A percentile compares a stretch with the other conserved stretches of the same genome.
Evolutionary conservation across 495 filamentous ascomycete species (phyloP).

Genomic region (Cercophora samala): DNA sequence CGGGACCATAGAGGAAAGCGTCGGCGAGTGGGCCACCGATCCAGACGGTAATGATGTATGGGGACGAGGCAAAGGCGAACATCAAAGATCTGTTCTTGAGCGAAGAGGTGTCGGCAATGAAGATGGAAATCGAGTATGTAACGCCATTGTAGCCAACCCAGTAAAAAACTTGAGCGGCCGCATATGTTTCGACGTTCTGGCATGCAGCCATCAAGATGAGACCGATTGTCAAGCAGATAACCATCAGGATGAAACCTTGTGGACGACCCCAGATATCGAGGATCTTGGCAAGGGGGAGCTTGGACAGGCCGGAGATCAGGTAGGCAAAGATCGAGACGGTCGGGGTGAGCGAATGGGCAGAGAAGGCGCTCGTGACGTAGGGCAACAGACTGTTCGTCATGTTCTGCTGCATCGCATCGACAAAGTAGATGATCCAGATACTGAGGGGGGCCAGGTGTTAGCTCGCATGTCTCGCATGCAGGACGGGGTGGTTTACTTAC

Average conservation of each 20-base stretch:
- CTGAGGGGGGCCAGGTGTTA: conserved; percentile 23
- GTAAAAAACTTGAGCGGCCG: conserved; percentile 54
- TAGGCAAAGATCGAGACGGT: conserved; percentile 48
- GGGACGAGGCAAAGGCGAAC: conserved; percentile 60
- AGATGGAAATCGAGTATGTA: conserved; percentile 55
- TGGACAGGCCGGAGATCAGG: conserved; percentile 59
- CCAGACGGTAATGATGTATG: conserved; percentile 63
- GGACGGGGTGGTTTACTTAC: conserved; percentile 14
- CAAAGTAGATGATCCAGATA: conserved; percentile 52
- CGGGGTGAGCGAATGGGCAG: conserved; percentile 45
- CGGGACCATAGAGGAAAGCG: conserved; percentile 42
- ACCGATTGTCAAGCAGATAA: conserved; percentile 38
- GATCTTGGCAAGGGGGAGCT: conserved; percentile 61
- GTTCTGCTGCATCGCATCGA: conserved; percentile 45
- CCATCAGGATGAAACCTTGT: conserved; percentile 41
- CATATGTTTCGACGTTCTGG: conserved; percentile 48
- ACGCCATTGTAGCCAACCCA: conserved; percentile 56
- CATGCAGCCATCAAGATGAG: conserved; percentile 53
- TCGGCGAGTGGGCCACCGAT: conserved; percentile 46
- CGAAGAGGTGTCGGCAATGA: conserved; percentile 64
- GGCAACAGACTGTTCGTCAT: conserved; percentile 41
- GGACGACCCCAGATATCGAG: conserved; percentile 62
- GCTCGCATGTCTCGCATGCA: neutral
- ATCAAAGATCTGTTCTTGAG: conserved; percentile 62
- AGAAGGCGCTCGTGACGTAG: conserved; percentile 48